Evolutionary conservation across 202 grass and related monocot species (phyloP).

Genomic region (Schoenoplectus triqueter): DNA sequence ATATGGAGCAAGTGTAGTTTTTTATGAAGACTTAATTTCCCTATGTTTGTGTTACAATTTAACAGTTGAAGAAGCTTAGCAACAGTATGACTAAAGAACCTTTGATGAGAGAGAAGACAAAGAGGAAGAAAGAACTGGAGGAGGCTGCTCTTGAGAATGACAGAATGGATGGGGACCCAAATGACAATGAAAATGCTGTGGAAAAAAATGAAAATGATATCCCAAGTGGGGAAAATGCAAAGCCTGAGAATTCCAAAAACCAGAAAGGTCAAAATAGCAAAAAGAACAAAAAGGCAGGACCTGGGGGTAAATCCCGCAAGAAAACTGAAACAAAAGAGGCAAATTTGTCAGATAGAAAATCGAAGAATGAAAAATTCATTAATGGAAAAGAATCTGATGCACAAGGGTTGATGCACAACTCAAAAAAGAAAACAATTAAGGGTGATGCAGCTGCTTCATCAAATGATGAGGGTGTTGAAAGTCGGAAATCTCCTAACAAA

Average conservation of each 20-base stretch:
- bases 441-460: neutral
- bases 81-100: slow-evolving; percentile 32
- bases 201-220: slow-evolving; percentile 10
- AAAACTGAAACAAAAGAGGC: slow-evolving; percentile 5
- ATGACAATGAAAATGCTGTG: neutral
- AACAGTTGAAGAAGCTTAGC: slow-evolving; percentile 40
- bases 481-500: slow-evolving; percentile 24
- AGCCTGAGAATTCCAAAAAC: slow-evolving; percentile 1
- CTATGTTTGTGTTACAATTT: neutral
- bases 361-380: neutral
- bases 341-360: slow-evolving; percentile 19
- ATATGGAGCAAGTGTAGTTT: neutral
- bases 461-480: slow-evolving; percentile 32
- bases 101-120: slow-evolving; percentile 31
- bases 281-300: slow-evolving; percentile 24
- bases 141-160: slow-evolving; percentile 25
- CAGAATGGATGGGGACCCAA: too few relatives aligned
- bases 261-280: slow-evolving; percentile 21
- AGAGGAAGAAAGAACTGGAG: neutral
- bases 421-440: slow-evolving; percentile 11
- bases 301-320: slow-evolving; percentile 14
- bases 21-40: neutral
- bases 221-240: neutral
- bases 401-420: slow-evolving; percentile 16
- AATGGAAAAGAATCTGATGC: neutral